Percentiles rank a stretch among this genome's conserved stretches.
Evolutionary conservation across 805 yeast species (phyloP).

Genomic region (Candida qinlingensis): DNA sequence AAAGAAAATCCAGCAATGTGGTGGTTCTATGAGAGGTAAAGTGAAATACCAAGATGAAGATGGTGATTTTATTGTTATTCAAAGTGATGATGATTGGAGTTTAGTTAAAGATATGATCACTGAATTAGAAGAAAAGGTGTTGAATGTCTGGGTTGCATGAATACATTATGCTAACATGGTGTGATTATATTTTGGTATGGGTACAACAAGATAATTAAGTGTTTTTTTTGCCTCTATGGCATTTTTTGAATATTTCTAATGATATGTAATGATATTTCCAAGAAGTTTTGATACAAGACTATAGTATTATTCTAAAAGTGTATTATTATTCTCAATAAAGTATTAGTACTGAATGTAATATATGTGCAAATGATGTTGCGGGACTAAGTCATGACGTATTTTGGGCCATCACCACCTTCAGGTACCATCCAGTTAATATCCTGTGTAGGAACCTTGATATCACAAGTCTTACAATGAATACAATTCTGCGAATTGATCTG

Average conservation of each 20-base stretch:
- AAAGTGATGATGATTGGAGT: slow-evolving; percentile 81
- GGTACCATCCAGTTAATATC: slow-evolving; percentile 97
- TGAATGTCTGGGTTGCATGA: slow-evolving; percentile 37
- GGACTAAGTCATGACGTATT: slow-evolving; percentile 70
- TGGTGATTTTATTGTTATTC: slow-evolving; percentile 85
- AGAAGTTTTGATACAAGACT: background rate
- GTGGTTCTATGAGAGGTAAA: slow-evolving; percentile 42
- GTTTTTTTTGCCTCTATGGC: background rate
- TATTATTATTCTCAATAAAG: no score
- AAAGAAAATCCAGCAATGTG: slow-evolving; percentile 49
- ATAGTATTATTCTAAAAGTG: background rate
- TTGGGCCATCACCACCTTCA: slow-evolving; percentile 99
- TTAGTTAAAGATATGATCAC: slow-evolving; percentile 72
- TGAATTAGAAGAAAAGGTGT: slow-evolving; percentile 44
- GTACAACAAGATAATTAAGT: background rate
- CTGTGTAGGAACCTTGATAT: slow-evolving; percentile 92
- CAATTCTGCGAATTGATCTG: slow-evolving; percentile 96
- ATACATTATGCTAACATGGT: background rate
- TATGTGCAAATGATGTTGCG: background rate
- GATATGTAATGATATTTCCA: slow-evolving; percentile 5
- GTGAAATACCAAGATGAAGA: slow-evolving; percentile 90
- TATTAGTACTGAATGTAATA: background rate
- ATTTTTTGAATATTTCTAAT: background rate
- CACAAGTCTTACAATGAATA: slow-evolving; percentile 98
- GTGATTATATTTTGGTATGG: background rate